Evolutionary conservation across 2,329 filamentous ascomycete species (phyloP).

Genomic region (Harringtonia aguacate): DNA sequence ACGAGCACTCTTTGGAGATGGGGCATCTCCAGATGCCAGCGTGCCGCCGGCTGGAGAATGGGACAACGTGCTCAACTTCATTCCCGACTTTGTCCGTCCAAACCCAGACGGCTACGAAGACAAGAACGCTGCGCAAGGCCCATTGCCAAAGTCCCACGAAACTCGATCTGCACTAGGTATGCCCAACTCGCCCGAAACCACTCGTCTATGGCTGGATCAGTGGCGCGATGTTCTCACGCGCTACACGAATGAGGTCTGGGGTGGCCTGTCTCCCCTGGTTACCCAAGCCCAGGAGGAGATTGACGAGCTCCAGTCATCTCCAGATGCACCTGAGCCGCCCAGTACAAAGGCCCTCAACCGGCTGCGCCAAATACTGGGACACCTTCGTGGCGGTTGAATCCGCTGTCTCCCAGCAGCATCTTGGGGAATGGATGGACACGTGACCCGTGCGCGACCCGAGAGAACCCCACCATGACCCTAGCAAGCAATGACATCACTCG

Average conservation of each 20-base stretch:
- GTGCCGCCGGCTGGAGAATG: slow-evolving; percentile 18
- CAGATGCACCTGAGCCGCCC: slow-evolving; percentile 11
- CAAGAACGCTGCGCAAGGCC: slow-evolving; percentile 8
- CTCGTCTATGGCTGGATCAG: slow-evolving; percentile 36
- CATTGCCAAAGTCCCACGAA: slow-evolving; percentile 4
- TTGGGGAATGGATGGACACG: too few species aligned
- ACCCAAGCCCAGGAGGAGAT: slow-evolving; percentile 47
- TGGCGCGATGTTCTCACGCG: slow-evolving; percentile 45
- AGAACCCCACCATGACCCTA: neutral
- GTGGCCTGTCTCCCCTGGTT: slow-evolving; percentile 46
- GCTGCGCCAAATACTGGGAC: slow-evolving; percentile 27
- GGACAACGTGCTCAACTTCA: slow-evolving; percentile 40
- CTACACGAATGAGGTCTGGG: slow-evolving; percentile 60
- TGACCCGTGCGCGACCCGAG: neutral
- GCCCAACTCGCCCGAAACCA: slow-evolving; percentile 24
- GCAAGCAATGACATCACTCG: neutral
- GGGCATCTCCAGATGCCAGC: neutral
- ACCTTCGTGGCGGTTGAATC: slow-evolving; percentile 18
- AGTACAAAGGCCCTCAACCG: slow-evolving; percentile 24
- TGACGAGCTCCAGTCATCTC: slow-evolving; percentile 23
- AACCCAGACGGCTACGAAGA: slow-evolving; percentile 10
- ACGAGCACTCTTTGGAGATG: slow-evolving; percentile 24
- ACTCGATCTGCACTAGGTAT: slow-evolving; percentile 25
- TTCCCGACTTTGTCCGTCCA: slow-evolving; percentile 29
- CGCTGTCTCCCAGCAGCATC: neutral